Percentiles rank a stretch among this genome's conserved stretches.
These are phyloP conservation scores for Kuraishia cidri DNA, from an alignment of 805 yeast genomes.

Conservation along the genomic window DNA sequence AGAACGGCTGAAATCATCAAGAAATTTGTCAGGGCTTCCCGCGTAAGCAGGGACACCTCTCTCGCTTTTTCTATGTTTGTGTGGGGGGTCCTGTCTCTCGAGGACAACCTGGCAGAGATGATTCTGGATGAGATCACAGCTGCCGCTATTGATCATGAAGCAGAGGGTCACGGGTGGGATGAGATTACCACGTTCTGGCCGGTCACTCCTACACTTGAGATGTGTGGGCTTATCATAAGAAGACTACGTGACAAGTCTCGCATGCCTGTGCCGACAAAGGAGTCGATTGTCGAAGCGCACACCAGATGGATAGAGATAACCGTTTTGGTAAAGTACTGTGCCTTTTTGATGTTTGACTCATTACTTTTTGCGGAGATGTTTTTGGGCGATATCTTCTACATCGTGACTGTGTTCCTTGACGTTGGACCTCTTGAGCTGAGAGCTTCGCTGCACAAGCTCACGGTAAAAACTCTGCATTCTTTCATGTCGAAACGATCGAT, in stretches of 20 bases:
- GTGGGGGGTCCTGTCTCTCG: constrained; percentile 61
- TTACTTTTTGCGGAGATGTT: constrained; percentile 50
- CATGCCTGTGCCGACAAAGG: constrained; percentile 35
- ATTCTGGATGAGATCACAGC: constrained; percentile 69
- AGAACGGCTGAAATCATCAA: constrained; percentile 53
- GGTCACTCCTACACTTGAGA: constrained; percentile 59
- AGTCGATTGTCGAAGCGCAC: constrained; percentile 37
- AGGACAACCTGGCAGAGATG: constrained; percentile 45
- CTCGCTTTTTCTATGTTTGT: constrained; percentile 48
- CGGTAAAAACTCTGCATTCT: constrained; percentile 64
- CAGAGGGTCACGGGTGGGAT: constrained; percentile 66
- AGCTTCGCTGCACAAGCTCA: constrained; percentile 45
- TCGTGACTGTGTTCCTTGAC: constrained; percentile 55
- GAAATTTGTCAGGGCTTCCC: constrained; percentile 50
- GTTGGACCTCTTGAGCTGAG: constrained; percentile 48
- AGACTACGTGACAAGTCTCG: constrained; percentile 47
- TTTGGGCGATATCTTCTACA: constrained; percentile 62
- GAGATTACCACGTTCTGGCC: constrained; percentile 54
- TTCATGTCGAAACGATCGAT: constrained; percentile 48
- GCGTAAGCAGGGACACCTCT: constrained; percentile 35
- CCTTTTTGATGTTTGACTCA: constrained; percentile 65
- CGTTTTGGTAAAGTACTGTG: constrained; percentile 53
- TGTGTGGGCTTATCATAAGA: constrained; percentile 55
- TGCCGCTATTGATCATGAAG: constrained; percentile 66
- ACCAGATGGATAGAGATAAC: constrained; percentile 65